Base-by-base conservation (phyloP, 169 alveolate genomes). In the Plasmodium vivax region DNA sequence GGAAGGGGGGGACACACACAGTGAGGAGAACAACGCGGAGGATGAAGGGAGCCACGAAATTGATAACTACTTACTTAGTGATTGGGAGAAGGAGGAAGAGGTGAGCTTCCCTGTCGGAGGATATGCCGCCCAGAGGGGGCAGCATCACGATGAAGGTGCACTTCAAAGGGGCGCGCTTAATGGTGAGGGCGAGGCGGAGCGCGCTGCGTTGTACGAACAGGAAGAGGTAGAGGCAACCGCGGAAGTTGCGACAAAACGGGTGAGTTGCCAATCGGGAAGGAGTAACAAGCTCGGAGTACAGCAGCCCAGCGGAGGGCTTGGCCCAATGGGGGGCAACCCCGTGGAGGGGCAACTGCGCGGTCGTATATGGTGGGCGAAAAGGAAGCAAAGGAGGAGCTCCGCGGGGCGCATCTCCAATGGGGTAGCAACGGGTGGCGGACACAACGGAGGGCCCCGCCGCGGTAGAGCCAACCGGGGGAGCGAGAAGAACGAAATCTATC, bases 401-500 rank as follows among this genome's bases (percentile, higher is more conserved):
- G 19, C 23, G 6, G 27, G 62, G 2, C 27, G 62, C 9, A 51
- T 16, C 12, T 38, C 3, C 32, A 9, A 75, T n/a, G 56, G 45
- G 7, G 62, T 19, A 43, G 84, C n/a, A 43, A 36, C 10, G 5
- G 45, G 38, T 5, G 38, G 3, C 43, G 14, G 12, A 36, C 32
- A 2, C 30, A 12, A 9, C 36, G 62, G 3, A 3, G 62, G 45
- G 38, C 32, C 77, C 38, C 77, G 1, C 3, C 32, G 38, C 8
- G 58, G n/a, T 9, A 43, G 56, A 34, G 6, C 27, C 68, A 81
- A 90, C 41, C 34, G 45, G 34, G 14, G 10, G 45, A 72, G 58
- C 36, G 68, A 51, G 68, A 82, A 81, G 16, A 92, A 92, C 68
- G 95, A 92, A 92, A 82, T 92, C 51, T 74, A 82, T 51, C 84